Evolutionary conservation across 2,329 filamentous ascomycete species (phyloP), one percentile per base, ranked within the genome.

Genomic region (Amphichorda felina): DNA sequence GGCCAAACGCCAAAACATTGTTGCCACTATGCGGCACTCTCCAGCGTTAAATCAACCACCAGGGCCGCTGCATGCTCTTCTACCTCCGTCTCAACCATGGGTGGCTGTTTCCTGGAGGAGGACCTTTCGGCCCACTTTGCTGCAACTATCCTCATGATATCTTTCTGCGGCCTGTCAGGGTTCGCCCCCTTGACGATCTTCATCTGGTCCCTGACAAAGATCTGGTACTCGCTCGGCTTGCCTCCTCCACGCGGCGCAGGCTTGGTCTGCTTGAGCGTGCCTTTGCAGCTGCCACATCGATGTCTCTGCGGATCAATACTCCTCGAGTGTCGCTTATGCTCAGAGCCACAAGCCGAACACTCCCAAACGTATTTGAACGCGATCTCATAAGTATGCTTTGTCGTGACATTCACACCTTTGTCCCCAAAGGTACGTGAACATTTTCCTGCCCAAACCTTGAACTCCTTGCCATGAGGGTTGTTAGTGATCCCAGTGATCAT

Each of bases 361-460:
- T 71, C 64, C 89, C 91, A 96, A 15, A 88, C 61, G 52, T 89
- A 98, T 61, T 89, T 93, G 63, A 85, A 94, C 46, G 88, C 81
- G 49, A 96, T 96, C 34, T 79, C 72, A 55, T 95, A 98, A 22
- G 66, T 72, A 57, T 98, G 89, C 51, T 84, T 93, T 1, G 88
- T 95, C 1, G 87, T 94, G 15, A 96, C 85, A 24, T 79, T 61
- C 30, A 95, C 71, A 4, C 75, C 79, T 3, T 74, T 65, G 32
- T 70, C 51, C 2, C 62, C 68, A 45, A 88, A 83, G 0, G 64
- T 66, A 3, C 43, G 45, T 2, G 61, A 72, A 56, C 63, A 74
- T 54, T 64, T 72, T 34, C 54, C 48, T 4, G 66, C 79, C 77
- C 86, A 94, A 1, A 57, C 51, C 55, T 93, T 88, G 68, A 95